Evolutionary conservation across 495 filamentous ascomycete genomes (phyloP).

Genomic region (Penicillium canariense): DNA sequence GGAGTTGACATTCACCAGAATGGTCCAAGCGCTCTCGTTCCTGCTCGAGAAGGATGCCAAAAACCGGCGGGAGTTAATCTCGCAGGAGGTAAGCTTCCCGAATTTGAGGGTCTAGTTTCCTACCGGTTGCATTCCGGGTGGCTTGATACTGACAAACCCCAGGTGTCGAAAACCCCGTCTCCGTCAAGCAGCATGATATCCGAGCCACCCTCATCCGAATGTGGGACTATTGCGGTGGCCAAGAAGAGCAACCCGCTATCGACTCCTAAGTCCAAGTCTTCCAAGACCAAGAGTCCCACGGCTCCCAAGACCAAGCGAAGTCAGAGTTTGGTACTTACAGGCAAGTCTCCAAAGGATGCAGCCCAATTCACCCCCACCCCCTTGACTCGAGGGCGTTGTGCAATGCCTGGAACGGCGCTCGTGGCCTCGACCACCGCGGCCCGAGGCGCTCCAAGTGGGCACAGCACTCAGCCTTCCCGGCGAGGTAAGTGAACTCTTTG

Average conservation of each 20-base stretch:
- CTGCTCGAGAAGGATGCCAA: conserved; percentile 6
- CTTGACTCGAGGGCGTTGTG: not conserved
- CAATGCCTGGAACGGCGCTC: not conserved
- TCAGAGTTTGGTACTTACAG: not conserved
- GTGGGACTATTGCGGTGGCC: not conserved
- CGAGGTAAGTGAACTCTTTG: not conserved
- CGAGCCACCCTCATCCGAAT: not conserved
- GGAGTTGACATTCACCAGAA: not conserved
- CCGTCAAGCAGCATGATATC: not conserved
- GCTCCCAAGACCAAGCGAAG: not conserved
- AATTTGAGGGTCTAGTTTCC: not conserved
- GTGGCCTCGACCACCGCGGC: not conserved
- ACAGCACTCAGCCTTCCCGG: not conserved
- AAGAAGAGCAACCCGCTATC: not conserved
- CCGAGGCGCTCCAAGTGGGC: not conserved
- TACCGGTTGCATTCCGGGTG: not conserved
- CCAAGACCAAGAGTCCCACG: not conserved
- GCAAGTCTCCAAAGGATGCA: not conserved
- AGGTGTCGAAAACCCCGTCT: not conserved
- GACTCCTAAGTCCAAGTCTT: not conserved
- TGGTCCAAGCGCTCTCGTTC: not conserved
- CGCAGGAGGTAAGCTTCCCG: conserved; percentile 4
- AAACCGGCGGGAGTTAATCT: not conserved
- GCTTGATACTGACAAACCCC: not conserved
- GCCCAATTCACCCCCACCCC: not conserved